A percentile compares a stretch with the other conserved stretches of the same genome.
phyloP scores from a whole-genome alignment of 768 basidiomycete species.

The Gyrodon lividus region DNA sequence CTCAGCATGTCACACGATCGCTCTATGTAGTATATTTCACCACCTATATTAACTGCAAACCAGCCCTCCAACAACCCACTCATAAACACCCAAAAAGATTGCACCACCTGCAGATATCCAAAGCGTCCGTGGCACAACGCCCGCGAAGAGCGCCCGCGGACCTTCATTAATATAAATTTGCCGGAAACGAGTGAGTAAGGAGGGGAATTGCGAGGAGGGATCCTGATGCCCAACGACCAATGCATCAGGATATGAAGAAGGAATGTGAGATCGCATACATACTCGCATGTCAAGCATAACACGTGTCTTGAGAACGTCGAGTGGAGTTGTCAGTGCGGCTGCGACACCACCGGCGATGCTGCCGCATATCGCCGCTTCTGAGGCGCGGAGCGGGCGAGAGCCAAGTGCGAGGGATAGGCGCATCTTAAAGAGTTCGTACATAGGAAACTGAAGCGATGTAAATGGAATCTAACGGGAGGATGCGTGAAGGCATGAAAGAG shows the following conservation, averaged over 20 bases:
- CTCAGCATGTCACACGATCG: background rate
- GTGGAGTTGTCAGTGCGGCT: conserved; percentile 87
- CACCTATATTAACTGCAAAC: conserved; percentile 22
- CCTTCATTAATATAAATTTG: conserved; percentile 78
- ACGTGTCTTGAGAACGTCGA: conserved; percentile 95
- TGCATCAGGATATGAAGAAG: background rate
- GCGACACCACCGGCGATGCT: conserved; percentile 89
- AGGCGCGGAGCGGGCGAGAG: conserved; percentile 58
- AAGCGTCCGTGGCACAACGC: conserved; percentile 85
- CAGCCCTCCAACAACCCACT: conserved; percentile 65
- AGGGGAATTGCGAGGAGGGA: conserved; percentile 48
- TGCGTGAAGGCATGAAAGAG: conserved; percentile 3
- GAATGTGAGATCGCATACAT: conserved; percentile 19
- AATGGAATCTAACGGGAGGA: conserved; percentile 76
- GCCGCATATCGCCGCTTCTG: conserved; percentile 86
- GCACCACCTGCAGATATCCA: conserved; percentile 98
- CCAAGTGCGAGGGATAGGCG: conserved; percentile 54
- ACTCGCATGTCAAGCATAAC: conserved; percentile 94
- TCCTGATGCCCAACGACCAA: conserved; percentile 31
- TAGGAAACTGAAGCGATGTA: conserved; percentile 92
- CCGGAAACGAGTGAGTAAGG: conserved; percentile 53
- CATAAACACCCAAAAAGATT: conserved; percentile 96
- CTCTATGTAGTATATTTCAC: background rate
- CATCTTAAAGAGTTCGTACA: conserved; percentile 86
- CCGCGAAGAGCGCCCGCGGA: conserved; percentile 71